Conservation (phyloP, 768 basidiomycete species). For the Porpolomopsis calyptriformis region DNA sequence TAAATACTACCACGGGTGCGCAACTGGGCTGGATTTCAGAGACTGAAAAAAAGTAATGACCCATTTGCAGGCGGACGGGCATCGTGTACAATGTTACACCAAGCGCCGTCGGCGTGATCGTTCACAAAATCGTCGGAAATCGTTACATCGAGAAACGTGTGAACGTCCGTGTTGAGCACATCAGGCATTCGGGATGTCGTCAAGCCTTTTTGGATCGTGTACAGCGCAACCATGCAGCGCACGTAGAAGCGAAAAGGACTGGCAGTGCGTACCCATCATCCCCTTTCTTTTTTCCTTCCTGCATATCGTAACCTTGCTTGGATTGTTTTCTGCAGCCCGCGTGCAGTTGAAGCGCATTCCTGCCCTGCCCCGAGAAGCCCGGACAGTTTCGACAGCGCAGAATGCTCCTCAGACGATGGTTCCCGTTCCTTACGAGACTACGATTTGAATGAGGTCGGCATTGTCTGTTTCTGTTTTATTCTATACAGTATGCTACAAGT, state of each 20-base stretch:
- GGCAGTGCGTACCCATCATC: constrained; percentile 51
- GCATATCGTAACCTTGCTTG: background rate
- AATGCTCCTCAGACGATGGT: constrained; percentile 90
- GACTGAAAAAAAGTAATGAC: background rate
- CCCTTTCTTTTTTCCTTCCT: background rate
- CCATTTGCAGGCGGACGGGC: constrained; percentile 73
- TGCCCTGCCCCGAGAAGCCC: constrained; percentile 68
- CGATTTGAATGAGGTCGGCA: constrained; percentile 52
- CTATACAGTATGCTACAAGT: background rate
- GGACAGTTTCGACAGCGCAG: constrained; percentile 55
- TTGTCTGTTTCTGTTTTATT: background rate
- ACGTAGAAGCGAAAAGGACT: constrained; percentile 79
- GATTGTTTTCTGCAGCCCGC: constrained; percentile 40
- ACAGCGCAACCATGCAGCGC: constrained; percentile 78
- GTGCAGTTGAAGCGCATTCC: constrained; percentile 81
- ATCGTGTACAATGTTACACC: constrained; percentile 98
- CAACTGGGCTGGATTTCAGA: background rate
- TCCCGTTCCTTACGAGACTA: constrained; percentile 92
- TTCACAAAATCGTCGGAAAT: constrained; percentile 97
- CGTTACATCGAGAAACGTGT: constrained; percentile 99
- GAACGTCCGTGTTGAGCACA: constrained; percentile 94
- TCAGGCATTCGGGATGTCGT: constrained; percentile 93
- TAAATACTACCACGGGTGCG: constrained; percentile 95
- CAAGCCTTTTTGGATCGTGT: constrained; percentile 97
- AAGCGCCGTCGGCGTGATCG: constrained; percentile 88